phyloP scores from a whole-genome alignment of 1,284 basidiomycete genomes.

The Austroboletus rostrupii region DNA sequence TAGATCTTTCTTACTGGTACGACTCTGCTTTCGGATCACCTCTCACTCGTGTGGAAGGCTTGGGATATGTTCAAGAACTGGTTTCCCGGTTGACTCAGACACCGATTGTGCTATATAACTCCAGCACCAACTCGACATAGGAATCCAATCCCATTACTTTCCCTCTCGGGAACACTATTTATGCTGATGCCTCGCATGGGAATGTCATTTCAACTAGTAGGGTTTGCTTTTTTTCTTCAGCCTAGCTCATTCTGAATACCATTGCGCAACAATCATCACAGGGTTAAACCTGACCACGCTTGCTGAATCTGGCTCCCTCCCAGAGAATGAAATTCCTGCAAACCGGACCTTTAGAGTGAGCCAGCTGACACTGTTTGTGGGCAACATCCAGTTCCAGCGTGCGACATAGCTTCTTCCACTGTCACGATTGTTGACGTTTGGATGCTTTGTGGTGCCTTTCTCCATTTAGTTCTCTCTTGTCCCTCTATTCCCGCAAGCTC shows the following conservation, averaged over 20 bases:
- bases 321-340: slow-evolving; percentile 50
- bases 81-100: slow-evolving; percentile 76
- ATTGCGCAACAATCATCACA: slow-evolving; percentile 42
- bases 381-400: slow-evolving; percentile 35
- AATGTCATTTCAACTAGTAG: slow-evolving; percentile 77
- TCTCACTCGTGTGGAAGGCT: slow-evolving; percentile 70
- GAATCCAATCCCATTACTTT: slow-evolving; percentile 68
- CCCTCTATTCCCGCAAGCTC: slow-evolving; percentile 1
- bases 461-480: slow-evolving; percentile 24
- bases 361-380: slow-evolving; percentile 28
- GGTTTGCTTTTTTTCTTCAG: neutral
- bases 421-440: neutral
- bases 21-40: slow-evolving; percentile 79
- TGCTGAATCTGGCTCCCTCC: slow-evolving; percentile 46
- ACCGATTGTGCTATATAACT: slow-evolving; percentile 59
- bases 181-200: slow-evolving; percentile 84
- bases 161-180: slow-evolving; percentile 77
- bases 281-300: slow-evolving; percentile 59
- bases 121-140: slow-evolving; percentile 77
- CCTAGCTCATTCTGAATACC: neutral
- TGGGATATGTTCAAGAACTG: slow-evolving; percentile 83
- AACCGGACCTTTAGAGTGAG: slow-evolving; percentile 36
- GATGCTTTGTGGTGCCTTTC: neutral
- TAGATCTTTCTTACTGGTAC: slow-evolving; percentile 48
- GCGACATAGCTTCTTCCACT: neutral